These are phyloP conservation scores for Porcisia hertigi DNA, from an alignment of 208 protist genomes.

Conservation along the genomic window DNA sequence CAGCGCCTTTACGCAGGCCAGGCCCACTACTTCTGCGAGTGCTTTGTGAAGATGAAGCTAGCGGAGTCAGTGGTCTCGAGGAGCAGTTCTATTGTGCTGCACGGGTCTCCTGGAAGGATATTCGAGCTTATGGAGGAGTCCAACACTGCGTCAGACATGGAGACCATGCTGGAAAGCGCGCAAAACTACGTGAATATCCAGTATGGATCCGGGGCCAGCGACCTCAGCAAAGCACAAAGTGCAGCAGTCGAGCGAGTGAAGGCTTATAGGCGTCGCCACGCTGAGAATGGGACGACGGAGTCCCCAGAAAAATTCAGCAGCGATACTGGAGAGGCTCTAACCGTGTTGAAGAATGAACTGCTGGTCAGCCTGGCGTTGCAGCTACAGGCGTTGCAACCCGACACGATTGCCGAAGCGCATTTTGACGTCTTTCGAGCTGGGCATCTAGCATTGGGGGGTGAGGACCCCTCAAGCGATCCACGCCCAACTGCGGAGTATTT, in stretches of 20 bases:
- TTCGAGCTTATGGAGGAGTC: slow-evolving; percentile 33
- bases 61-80: slow-evolving; percentile 31
- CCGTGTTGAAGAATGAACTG: slow-evolving; percentile 48
- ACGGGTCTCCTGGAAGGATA: slow-evolving; percentile 34
- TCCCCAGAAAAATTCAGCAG: background rate
- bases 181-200: slow-evolving; percentile 33
- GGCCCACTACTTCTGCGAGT: slow-evolving; percentile 55
- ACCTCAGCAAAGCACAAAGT: slow-evolving; percentile 42
- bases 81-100: slow-evolving; percentile 47
- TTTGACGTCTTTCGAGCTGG: slow-evolving; percentile 39
- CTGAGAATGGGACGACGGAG: background rate
- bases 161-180: slow-evolving; percentile 30
- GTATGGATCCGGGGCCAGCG: slow-evolving; percentile 29
- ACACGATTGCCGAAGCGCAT: slow-evolving; percentile 23
- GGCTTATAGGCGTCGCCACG: slow-evolving; percentile 17
- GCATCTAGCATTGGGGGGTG: background rate
- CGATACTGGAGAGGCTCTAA: background rate
- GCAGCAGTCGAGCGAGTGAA: slow-evolving; percentile 35
- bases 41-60: slow-evolving; percentile 36
- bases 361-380: slow-evolving; percentile 57
- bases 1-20: slow-evolving; percentile 25
- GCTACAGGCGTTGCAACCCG: slow-evolving; percentile 46
- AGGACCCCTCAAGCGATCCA: background rate
- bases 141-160: slow-evolving; percentile 6
- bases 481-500: slow-evolving; percentile 39